Percentiles rank a stretch among this genome's conserved stretches.
Evolutionary conservation across 2,329 filamentous ascomycete genomes (phyloP).

Genomic region (Claviceps citrina): DNA sequence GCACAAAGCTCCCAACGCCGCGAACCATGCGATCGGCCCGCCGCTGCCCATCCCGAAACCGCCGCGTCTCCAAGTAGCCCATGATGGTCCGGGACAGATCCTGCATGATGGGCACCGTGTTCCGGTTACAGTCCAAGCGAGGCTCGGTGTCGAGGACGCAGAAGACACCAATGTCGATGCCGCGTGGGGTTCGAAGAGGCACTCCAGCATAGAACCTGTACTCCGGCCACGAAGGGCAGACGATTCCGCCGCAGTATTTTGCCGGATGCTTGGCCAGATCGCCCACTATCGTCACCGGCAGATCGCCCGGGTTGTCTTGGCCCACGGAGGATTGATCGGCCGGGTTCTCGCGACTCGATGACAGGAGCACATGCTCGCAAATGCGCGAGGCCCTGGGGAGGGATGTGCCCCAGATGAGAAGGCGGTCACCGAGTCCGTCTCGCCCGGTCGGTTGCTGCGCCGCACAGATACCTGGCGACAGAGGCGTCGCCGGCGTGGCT

Average conservation of each 20-base stretch:
- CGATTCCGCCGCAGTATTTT: constrained; percentile 12
- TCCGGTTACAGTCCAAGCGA: constrained; percentile 10
- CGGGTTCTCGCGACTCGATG: not conserved
- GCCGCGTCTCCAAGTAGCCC: constrained; percentile 20
- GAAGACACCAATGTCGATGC: constrained; percentile 28
- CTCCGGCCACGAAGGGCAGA: constrained; percentile 11
- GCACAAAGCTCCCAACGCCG: constrained; percentile 22
- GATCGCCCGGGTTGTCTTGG: not conserved
- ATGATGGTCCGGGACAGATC: constrained; percentile 19
- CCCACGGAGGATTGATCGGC: not conserved
- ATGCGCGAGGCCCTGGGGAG: constrained; percentile 16
- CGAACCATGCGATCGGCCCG: constrained; percentile 22
- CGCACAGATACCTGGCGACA: constrained; percentile 13
- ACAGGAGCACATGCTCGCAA: constrained; percentile 15
- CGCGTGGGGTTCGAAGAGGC: constrained; percentile 23
- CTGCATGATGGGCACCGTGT: constrained; percentile 13
- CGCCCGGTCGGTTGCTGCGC: constrained; percentile 2
- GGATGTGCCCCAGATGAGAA: constrained; percentile 18
- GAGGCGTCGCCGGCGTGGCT: constrained; percentile 26
- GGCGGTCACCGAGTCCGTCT: constrained; percentile 2
- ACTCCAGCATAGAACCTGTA: constrained; percentile 26
- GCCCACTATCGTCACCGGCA: constrained; percentile 20
- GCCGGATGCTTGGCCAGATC: constrained; percentile 19
- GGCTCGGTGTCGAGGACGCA: constrained; percentile 15
- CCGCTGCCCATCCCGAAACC: constrained; percentile 13